Evolutionary conservation across 208 protist species (phyloP), one percentile per base, ranked within the genome.

Genomic region (Trypanosomatidae sp.): DNA sequence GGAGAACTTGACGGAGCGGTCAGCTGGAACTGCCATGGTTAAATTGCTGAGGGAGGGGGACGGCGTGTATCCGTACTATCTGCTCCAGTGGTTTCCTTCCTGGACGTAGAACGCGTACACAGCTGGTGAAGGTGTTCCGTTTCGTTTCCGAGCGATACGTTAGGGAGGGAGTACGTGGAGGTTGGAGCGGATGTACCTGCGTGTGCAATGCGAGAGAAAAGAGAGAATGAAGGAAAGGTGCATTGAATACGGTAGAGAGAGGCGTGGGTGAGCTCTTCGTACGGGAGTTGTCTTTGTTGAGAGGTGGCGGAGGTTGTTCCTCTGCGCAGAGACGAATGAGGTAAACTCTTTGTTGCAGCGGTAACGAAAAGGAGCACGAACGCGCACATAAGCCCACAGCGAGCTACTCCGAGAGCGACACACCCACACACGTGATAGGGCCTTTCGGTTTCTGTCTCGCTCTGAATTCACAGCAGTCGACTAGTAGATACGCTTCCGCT

Each of bases 1-100:
- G 59, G 75, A 84, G 56, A 84, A 84, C 62, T 71, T 81, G 17
- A 84, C 80, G 2, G 64, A 74, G 13, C 70, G 70, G 25, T 69
- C 71, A 10, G 1, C 17, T 44, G 66, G 8, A 7, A 53, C 47
- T 71, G 67, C 47, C 49, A 53, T 69, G 46, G 41, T 12, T 47
- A 46, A 19, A 25, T n/a, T 33, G 9, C 7, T 3, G 58, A 8
- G 30, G 58, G 28, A 62, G 58, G 28, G 33, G 22, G 7, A 33
- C 46, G 22, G 1, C 10, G 30, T 25, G 17, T 65, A 22, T 3
- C 30, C 8, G n/a, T 8, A 46, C 39, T 8, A 39, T 44, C 39
- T 19, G 12, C 12, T 22, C 19, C 13, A 1, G 0, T 25, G 5
- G 28, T 19, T 44, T 39, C 9, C 60, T 47, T 46, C 6, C 36